These are phyloP conservation scores for Aurantiochytrium sp. DNA, from an alignment of 108 stramenopile genomes.

Conservation along the genomic window DNA sequence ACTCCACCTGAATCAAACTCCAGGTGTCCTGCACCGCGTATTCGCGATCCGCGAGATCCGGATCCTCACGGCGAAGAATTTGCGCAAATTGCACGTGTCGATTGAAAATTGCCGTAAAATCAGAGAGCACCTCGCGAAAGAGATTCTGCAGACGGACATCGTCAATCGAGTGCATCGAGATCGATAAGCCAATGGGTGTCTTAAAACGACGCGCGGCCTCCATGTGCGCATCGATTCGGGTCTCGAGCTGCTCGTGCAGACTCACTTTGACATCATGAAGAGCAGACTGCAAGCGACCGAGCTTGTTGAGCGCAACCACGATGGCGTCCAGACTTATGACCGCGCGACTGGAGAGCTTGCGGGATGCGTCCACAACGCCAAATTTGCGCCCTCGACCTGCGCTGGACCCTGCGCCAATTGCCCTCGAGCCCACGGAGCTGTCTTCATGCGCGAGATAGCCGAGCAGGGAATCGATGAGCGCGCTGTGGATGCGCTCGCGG, in stretches of 20 bases:
- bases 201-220: background rate
- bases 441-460: background rate
- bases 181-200: background rate
- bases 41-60: background rate
- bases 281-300: background rate
- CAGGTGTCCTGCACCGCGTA: background rate
- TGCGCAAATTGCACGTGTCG: background rate
- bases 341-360: background rate
- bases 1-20: background rate
- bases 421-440: background rate
- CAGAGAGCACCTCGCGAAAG: constrained; percentile 3
- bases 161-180: background rate
- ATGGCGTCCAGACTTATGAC: background rate
- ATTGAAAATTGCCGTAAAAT: constrained; percentile 12
- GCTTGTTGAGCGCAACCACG: background rate
- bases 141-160: background rate
- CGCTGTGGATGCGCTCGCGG: background rate
- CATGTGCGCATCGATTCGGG: background rate
- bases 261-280: background rate
- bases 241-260: background rate
- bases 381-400: too few species aligned
- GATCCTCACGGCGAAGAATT: background rate
- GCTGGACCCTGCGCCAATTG: too few species aligned
- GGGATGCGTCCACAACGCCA: background rate
- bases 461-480: background rate